These are phyloP conservation scores for Ophiostoma tasmaniense DNA, from an alignment of 2,329 filamentous ascomycete species.

Conservation along the genomic window DNA sequence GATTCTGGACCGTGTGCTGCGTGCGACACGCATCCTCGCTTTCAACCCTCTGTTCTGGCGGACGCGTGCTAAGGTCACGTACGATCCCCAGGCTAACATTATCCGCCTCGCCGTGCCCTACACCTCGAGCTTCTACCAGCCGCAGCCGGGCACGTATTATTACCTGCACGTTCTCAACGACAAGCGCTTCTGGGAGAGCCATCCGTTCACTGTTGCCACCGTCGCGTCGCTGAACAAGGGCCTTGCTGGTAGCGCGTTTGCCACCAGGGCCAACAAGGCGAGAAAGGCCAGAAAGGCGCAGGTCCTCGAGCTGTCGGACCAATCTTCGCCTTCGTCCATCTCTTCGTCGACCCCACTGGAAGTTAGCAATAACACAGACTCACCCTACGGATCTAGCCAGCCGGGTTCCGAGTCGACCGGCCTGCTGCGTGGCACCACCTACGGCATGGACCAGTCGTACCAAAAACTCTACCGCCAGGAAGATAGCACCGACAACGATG, in stretches of 20 bases:
- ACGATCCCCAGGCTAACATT: slow-evolving; percentile 17
- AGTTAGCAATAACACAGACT: not conserved
- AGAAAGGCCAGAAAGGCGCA: not conserved
- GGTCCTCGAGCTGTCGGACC: slow-evolving; percentile 7
- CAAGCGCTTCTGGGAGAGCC: slow-evolving; percentile 39
- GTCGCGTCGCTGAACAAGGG: slow-evolving; percentile 10
- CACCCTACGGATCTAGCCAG: not conserved
- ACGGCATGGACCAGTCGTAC: slow-evolving; percentile 9
- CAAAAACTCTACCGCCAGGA: not conserved
- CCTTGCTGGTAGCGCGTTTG: not conserved
- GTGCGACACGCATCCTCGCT: slow-evolving; percentile 22
- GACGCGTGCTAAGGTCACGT: slow-evolving; percentile 11
- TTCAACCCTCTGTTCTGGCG: slow-evolving; percentile 15
- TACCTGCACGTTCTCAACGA: slow-evolving; percentile 37
- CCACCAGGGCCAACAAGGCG: not conserved
- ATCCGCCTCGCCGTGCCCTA: slow-evolving; percentile 16
- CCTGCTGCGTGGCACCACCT: slow-evolving; percentile 2
- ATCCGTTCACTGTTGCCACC: slow-evolving; percentile 40
- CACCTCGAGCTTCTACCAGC: slow-evolving; percentile 16
- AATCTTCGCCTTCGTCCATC: not conserved
- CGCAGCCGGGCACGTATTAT: slow-evolving; percentile 36
- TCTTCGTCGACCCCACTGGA: slow-evolving; percentile 6
- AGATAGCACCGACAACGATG: not conserved
- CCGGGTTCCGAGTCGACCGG: not conserved
- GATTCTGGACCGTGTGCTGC: slow-evolving; percentile 23